Base-by-base conservation (phyloP, 768 basidiomycete genomes). In the Tephrocybe sp. region DNA sequence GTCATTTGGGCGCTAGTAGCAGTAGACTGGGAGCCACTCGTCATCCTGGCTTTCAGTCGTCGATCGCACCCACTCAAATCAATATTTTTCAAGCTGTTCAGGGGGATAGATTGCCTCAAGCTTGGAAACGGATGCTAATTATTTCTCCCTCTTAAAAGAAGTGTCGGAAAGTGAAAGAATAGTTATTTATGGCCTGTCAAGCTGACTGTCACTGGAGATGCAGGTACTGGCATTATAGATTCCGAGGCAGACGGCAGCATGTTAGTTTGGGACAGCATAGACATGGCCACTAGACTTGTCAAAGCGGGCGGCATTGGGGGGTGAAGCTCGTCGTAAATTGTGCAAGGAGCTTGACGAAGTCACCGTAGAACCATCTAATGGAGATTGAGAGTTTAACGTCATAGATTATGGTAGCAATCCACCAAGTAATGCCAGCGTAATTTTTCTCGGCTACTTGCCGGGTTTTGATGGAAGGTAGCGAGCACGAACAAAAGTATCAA, bases 11-110 rank as follows among this genome's bases (percentile, higher is more conserved):
- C 22, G 50, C 54, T 49, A 55, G 32, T 59, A 62, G 5, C 30
- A 14, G 35, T 69, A 70, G 33, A 52, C 26, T 1, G 66, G 66
- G 1, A 68, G 59, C 55, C 58, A 68, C 14, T 66, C 59, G 19
- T 60, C 55, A 5, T 51, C 45, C 17, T 42, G 32, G 6, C 40
- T 49, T 36, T 56, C 53, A 23, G 62, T 45, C 7, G 46, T 31
- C 2, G 56, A 41, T 7, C 44, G 19, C 4, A 56, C 55, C 65
- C 68, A 68, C 17, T 62, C 16, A 45, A 65, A 65, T 14, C 34
- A 53, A 49, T 62, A 57, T 53, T 51, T 16, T 33, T 4, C 17
- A 23, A 49, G 12, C n/a, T 43, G 35, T 2, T 51, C 42, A 44
- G 17, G 20, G 43, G 47, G 30, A 16, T 42, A 48, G 19, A 40